A percentile compares a stretch with the other conserved stretches of the same genome.
Evolutionary conservation across 768 basidiomycete genomes (phyloP).

Genomic region (Suillus clintonianus): DNA sequence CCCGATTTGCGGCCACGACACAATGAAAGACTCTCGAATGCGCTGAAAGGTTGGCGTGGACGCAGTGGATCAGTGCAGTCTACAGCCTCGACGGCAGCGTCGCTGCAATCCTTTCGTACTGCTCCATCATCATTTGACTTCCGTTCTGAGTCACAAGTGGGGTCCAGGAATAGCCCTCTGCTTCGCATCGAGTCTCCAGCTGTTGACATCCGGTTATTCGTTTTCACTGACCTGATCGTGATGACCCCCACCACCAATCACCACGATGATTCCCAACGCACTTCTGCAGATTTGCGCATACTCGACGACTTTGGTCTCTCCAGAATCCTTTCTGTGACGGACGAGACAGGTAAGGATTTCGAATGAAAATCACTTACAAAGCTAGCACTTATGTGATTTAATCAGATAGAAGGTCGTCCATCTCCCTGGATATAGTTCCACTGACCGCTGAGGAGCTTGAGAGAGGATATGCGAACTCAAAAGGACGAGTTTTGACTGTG

Average conservation of each 20-base stretch:
- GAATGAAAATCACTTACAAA: neutral
- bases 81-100: constrained; percentile 23
- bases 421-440: constrained; percentile 55
- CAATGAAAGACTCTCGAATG: constrained; percentile 36
- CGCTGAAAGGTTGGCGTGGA: constrained; percentile 48
- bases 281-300: constrained; percentile 40
- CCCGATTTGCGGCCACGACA: constrained; percentile 6
- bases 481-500: constrained; percentile 34
- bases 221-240: constrained; percentile 75
- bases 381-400: neutral
- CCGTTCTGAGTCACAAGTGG: constrained; percentile 4
- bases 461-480: constrained; percentile 36
- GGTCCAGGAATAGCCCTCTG: constrained; percentile 13
- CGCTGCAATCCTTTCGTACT: constrained; percentile 24
- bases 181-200: constrained; percentile 27
- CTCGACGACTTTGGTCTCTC: constrained; percentile 49
- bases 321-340: constrained; percentile 48
- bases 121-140: constrained; percentile 32
- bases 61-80: constrained; percentile 42
- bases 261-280: constrained; percentile 20
- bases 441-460: constrained; percentile 42
- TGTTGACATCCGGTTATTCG: constrained; percentile 40
- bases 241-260: constrained; percentile 42
- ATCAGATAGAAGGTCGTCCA: constrained; percentile 29
- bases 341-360: constrained; percentile 29